Evolutionary conservation across 192 early-diverging fungal genomes (phyloP).

Genomic region (Coemansia sp.): DNA sequence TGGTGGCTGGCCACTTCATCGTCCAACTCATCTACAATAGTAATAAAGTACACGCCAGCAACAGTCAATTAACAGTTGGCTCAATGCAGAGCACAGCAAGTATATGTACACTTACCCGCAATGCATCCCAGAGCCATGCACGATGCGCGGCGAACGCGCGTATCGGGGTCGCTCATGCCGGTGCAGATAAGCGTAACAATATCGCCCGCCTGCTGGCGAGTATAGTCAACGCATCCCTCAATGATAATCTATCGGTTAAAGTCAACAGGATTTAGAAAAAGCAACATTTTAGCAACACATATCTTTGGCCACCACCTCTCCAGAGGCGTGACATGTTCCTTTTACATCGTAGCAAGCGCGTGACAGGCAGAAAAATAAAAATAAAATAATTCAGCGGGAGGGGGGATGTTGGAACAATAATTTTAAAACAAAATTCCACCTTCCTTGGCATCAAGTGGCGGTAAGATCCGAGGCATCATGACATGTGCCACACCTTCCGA

Average conservation of each 20-base stretch:
- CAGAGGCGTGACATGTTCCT: background rate
- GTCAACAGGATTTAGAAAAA: background rate
- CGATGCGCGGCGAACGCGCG: constrained; percentile 76
- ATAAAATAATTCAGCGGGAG: constrained; percentile 3
- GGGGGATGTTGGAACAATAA: background rate
- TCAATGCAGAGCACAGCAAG: background rate
- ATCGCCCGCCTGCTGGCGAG: constrained; percentile 75
- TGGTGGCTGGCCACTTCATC: constrained; percentile 80
- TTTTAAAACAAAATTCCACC: background rate
- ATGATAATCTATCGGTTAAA: constrained; percentile 55
- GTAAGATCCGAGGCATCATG: background rate
- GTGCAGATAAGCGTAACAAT: constrained; percentile 72
- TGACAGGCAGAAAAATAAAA: background rate
- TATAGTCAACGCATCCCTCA: constrained; percentile 87
- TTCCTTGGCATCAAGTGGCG: background rate
- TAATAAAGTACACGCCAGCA: background rate
- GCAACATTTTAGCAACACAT: constrained; percentile 24
- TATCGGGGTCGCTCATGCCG: constrained; percentile 80
- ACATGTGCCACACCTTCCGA: background rate
- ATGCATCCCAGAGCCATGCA: constrained; percentile 84
- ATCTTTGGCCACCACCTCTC: background rate
- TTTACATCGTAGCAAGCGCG: constrained; percentile 1
- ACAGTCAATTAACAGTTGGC: background rate
- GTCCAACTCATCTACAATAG: constrained; percentile 68
- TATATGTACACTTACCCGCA: constrained; percentile 54